Base-by-base conservation (phyloP, 345 rosid species). In the Euphorbia tirucalli region DNA sequence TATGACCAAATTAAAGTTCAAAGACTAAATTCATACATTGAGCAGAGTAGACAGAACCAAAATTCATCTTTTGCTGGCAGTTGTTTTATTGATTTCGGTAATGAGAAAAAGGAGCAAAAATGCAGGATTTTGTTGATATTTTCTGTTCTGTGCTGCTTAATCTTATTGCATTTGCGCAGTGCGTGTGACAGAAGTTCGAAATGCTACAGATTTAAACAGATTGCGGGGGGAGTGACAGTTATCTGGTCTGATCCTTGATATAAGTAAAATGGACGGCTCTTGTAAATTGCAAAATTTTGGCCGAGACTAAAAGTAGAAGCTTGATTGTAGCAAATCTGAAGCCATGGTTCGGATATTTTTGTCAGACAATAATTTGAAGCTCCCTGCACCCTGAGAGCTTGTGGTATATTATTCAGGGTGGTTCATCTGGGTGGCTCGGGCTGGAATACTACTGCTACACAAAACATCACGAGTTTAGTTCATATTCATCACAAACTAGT, bases 221-320 rank as follows among this genome's bases (percentile, higher is more conserved):
- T 54, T 63, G 16, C 31, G 27, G 35, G 37, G 72, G 61, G 8
- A 11, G 56, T 50, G 59, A 72, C 27, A 28, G 65, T 59, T 50
- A 59, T 69, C 61, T 65, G 73, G 63, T 70, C 59, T 57, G 54
- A 44, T 73, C 55, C 70, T 65, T 55, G 68, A 18, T 72, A 72
- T 65, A 66, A 56, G 63, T 14, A 54, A 49, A 21, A 52, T 60
- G 61, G 58, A 63, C 77, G 54, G 64, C 66, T 30, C 11, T 58
- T 44, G 32, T 2, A 52, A 52, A 14, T 48, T 48, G n/a, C 54
- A 48, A 14, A 48, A 48, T 15, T 48, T 48, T 14, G 18, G 4
- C 54, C 54, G n/a, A 48, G 54, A 14, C 15, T 52, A 52, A 52
- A n/a, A 10, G 9, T 4, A 11, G 5, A 4, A 4, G 44, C 44